These are phyloP conservation scores for Shiraia sp. DNA, from an alignment of 2,329 filamentous ascomycete species.

Conservation along the genomic window DNA sequence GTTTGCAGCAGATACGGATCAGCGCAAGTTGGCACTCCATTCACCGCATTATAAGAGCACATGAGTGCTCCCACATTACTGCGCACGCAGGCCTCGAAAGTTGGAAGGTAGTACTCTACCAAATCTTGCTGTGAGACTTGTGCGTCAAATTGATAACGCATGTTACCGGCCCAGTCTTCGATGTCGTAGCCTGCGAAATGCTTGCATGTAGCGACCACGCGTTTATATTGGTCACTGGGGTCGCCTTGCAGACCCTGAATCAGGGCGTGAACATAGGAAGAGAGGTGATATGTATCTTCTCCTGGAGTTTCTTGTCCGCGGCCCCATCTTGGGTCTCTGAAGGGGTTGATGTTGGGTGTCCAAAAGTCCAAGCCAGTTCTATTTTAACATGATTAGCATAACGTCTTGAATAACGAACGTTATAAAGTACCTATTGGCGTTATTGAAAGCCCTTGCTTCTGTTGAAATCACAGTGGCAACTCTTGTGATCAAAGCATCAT, in stretches of 20 bases:
- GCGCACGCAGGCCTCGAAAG: conserved; percentile 60
- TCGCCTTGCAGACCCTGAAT: conserved; percentile 60
- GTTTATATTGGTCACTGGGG: conserved; percentile 27
- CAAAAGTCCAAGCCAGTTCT: conserved; percentile 60
- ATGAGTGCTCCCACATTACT: conserved; percentile 56
- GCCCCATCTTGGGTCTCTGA: conserved; percentile 66
- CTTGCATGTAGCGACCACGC: conserved; percentile 37
- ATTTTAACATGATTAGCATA: background rate
- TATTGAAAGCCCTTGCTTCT: conserved; percentile 69
- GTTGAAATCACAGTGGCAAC: conserved; percentile 62
- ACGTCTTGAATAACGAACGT: no score
- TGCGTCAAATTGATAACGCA: conserved; percentile 58
- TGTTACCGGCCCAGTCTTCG: conserved; percentile 36
- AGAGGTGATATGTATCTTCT: conserved; percentile 59
- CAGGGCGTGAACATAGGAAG: conserved; percentile 57
- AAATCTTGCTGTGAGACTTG: conserved; percentile 65
- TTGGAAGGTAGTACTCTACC: conserved; percentile 68
- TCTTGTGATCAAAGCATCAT: conserved; percentile 63
- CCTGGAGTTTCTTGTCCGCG: conserved; percentile 57
- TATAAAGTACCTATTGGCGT: conserved; percentile 48
- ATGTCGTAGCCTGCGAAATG: conserved; percentile 46
- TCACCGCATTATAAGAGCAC: conserved; percentile 65
- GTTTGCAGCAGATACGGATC: conserved; percentile 65
- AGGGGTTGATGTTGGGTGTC: conserved; percentile 71
- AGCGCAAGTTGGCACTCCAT: conserved; percentile 68